These are phyloP conservation scores for Neofusicoccum sp. DNA, from an alignment of 2,329 filamentous ascomycete genomes.

Conservation along the genomic window DNA sequence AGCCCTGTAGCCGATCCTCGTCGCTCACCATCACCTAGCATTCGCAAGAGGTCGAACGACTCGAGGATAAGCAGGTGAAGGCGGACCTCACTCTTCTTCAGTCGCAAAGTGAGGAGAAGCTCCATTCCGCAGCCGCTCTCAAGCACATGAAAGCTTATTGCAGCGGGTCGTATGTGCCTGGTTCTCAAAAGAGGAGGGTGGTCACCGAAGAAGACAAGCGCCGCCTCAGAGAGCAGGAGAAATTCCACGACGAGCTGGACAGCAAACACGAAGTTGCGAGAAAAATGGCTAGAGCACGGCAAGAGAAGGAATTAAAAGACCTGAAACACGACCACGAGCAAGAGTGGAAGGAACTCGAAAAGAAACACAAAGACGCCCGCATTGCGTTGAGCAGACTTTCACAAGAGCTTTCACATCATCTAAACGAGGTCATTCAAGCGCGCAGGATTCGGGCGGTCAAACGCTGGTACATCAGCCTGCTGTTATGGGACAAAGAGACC, in stretches of 20 bases:
- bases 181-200: constrained; percentile 24
- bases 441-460: constrained; percentile 8
- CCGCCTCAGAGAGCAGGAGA: constrained; percentile 43
- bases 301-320: constrained; percentile 38
- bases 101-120: constrained; percentile 40
- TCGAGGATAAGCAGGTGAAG: constrained; percentile 46
- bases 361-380: not conserved
- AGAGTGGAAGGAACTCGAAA: not conserved
- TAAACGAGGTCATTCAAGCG: not conserved
- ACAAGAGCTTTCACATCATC: not conserved
- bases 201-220: constrained; percentile 47
- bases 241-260: constrained; percentile 39
- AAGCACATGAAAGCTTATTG: constrained; percentile 51
- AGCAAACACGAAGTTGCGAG: constrained; percentile 45
- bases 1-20: too few species aligned
- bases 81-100: constrained; percentile 44
- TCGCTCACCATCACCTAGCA: constrained; percentile 29
- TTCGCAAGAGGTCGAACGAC: constrained; percentile 36
- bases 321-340: constrained; percentile 5
- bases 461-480: constrained; percentile 13
- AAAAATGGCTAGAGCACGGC: constrained; percentile 47
- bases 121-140: constrained; percentile 45
- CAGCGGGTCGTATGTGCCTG: constrained; percentile 29
- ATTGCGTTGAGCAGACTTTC: not conserved
- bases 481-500: constrained; percentile 9